Evolutionary conservation across 2,329 filamentous ascomycete genomes (phyloP).

Genomic region (Fusarium torreyae): DNA sequence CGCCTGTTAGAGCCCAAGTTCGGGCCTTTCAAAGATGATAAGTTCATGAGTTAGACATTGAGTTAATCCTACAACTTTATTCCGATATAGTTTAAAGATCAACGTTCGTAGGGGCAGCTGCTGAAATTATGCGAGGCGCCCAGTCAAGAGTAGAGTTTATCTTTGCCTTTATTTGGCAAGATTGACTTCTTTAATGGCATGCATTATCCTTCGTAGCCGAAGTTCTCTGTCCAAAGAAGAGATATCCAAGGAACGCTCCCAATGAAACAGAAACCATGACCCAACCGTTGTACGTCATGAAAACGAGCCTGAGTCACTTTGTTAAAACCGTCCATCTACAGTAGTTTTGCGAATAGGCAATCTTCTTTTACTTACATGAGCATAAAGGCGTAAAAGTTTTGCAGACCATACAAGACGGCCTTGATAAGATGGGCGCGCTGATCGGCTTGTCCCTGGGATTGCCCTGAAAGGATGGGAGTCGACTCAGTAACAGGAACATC

Average conservation of each 20-base stretch:
- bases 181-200: conserved; percentile 11
- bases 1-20: background rate
- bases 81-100: background rate
- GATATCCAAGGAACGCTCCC: conserved; percentile 90
- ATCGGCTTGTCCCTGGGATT: conserved; percentile 73
- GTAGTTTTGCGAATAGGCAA: background rate
- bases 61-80: background rate
- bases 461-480: conserved; percentile 79
- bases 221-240: conserved; percentile 81
- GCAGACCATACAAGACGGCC: conserved; percentile 86
- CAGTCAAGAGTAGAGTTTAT: background rate
- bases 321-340: background rate
- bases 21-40: background rate
- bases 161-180: background rate
- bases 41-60: background rate
- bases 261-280: conserved; percentile 93
- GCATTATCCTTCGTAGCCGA: conserved; percentile 87
- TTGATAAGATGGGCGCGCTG: conserved; percentile 83
- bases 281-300: conserved; percentile 99
- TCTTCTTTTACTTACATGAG: conserved; percentile 82
- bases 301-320: conserved; percentile 80
- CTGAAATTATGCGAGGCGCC: background rate
- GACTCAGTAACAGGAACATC: conserved; percentile 71
- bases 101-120: background rate
- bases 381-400: conserved; percentile 99